Percentiles rank a stretch among this genome's conserved stretches.
Conservation (phyloP, 495 filamentous ascomycete species). For the Pseudotulostoma volvatum region DNA sequence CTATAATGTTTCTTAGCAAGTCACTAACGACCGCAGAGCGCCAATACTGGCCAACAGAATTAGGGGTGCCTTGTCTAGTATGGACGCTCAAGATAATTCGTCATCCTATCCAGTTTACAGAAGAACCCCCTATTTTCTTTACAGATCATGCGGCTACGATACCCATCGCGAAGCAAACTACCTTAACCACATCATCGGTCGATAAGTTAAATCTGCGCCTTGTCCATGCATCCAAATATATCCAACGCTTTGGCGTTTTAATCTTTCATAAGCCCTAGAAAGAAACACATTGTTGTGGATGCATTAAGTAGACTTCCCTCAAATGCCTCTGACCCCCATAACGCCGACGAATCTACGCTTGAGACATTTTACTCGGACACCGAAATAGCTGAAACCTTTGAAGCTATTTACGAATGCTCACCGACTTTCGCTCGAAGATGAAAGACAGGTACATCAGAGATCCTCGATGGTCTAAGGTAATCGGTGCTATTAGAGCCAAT, state of each 20-base stretch:
- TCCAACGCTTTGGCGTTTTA: not conserved
- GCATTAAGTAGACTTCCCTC: not conserved
- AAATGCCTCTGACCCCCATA: too few relatives aligned
- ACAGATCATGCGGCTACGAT: not conserved
- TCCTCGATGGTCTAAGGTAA: too few relatives aligned
- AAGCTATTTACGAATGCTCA: too few relatives aligned
- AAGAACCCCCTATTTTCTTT: not conserved
- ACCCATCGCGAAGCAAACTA: not conserved
- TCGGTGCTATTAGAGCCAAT: too few relatives aligned
- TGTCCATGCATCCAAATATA: not conserved
- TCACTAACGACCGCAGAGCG: not conserved
- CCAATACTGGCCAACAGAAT: constrained; percentile 2
- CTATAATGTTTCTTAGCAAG: constrained; percentile 1
- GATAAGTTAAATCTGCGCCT: not conserved
- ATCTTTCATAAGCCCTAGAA: not conserved
- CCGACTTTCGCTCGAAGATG: too few relatives aligned
- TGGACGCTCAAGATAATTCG: not conserved
- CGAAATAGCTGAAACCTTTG: too few relatives aligned
- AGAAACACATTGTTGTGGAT: not conserved
- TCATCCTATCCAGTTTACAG: not conserved
- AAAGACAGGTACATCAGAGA: too few relatives aligned
- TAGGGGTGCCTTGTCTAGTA: not conserved
- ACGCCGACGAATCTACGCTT: too few relatives aligned
- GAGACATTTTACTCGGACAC: too few relatives aligned
- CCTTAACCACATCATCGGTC: not conserved